Evolutionary conservation across 2,329 filamentous ascomycete genomes (phyloP), one percentile per base, ranked within the genome.

Genomic region (Trichoderma citrinoviride): DNA sequence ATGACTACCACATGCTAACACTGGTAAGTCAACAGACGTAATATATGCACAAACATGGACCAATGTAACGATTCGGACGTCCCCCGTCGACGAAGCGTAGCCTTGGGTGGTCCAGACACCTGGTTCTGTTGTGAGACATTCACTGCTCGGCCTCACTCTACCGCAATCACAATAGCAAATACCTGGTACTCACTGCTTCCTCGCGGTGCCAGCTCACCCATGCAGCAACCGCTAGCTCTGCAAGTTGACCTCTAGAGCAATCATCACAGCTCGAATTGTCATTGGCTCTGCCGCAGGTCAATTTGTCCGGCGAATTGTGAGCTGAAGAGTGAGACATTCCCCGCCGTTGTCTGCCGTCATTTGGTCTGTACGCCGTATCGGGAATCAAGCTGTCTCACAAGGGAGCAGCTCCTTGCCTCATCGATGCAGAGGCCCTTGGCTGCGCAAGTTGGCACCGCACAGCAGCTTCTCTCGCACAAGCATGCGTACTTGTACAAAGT

Each of bases 151-250:
- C 43, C 52, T 44, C 21, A 50, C 49, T 43, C 53, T 56, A 56
- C 50, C 40, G 7, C 17, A 49, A 52, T n/a, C 49, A 29, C 49
- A 14, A 55, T 55, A 27, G 46, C 29, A 54, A 52, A 61, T 44
- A 19, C 57, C 23, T n/a, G 46, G 19, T 43, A 12, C 46, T 37
- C 10, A 37, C 33, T 53, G 41, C 55, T 33, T 65, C 40, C 55
- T 61, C 52, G 49, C 29, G 29, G 60, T 58, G 66, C 56, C 65
- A 62, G 25, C 61, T 65, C 66, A 67, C 29, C 41, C 60, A 65
- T 63, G 65, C 66, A 67, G 66, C 44, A 60, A 56, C 65, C 61
- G 40, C 52, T 55, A 50, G 65, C 61, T 65, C 66, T 49, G 61
- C 60, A 65, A 40, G 56, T 44, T 52, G 25, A 10, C 29, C 37